Base-by-base conservation (phyloP, 371 early-diverging fungal genomes). In the Cokeromyces recurvatus region DNA sequence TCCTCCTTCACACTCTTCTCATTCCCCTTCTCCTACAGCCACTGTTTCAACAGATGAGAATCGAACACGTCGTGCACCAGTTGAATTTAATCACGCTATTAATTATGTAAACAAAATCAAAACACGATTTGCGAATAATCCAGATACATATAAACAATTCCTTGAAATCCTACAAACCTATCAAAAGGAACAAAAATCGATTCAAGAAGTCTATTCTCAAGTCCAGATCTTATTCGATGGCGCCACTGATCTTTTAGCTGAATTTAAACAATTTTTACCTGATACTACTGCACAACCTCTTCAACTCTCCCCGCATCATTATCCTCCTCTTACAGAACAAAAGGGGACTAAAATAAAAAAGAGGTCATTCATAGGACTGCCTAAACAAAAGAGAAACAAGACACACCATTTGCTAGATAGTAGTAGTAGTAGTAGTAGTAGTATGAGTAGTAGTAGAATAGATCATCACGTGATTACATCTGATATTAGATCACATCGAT, bases 81-180 rank as follows among this genome's bases (percentile, higher is more conserved):
- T 94, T n/a, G 96, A 97, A 58, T 96, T 97, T 59, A 87, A 92
- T 52, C 94, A 95, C 57, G 98, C 97, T 12, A 97, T 97, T 31
- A 93, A 87, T 63, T 98, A 94, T 68, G 97, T 99, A 12, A 95
- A 95, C 73, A 96, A 97, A 68, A 95, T 97, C 59, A 97, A 91
- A 83, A 92, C 84, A 50, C 86, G 94, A 3, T 97, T 91, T 64
- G 62, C 84, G 4, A 74, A 74, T 23, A 87, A 94, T 43, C 95
- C 95, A 0, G 95, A 93, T 25, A 87, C 82, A 7, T 97, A 97
- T 68, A 90, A 91, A 59, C 85, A 90, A 57, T 97, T 97, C 60
- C 53, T 97, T 44, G 97, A 95, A 56, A 92, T 96, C n/a, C 59
- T 97, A 42, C 92, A 92, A 59, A 89, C 90, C 1, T 96, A 95